Percentiles rank a stretch among this genome's conserved stretches.
These are phyloP conservation scores for Rhazya stricta DNA, from an alignment of 257 asterid species.

Conservation along the genomic window DNA sequence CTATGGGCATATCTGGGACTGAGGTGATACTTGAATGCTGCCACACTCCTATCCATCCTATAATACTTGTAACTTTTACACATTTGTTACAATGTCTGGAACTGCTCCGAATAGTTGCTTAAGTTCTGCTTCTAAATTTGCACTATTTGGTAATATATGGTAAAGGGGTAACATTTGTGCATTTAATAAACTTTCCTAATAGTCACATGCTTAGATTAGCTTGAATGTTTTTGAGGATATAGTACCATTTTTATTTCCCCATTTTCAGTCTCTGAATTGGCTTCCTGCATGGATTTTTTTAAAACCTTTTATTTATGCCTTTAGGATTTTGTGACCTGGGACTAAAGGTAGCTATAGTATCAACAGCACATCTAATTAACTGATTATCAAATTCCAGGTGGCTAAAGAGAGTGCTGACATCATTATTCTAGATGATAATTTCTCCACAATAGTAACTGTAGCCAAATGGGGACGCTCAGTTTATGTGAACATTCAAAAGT, in stretches of 20 bases:
- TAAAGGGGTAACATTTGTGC: not conserved
- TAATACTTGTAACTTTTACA: not conserved
- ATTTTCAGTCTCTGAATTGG: not conserved
- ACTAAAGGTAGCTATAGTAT: not conserved
- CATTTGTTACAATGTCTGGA: not conserved
- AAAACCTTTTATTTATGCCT: not conserved
- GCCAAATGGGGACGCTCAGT: conserved; percentile 99
- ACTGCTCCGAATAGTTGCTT: not conserved
- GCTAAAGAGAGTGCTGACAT: conserved; percentile 99
- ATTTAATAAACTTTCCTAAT: not conserved
- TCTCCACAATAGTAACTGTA: conserved; percentile 92
- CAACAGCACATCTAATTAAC: not conserved
- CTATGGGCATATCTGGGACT: conserved; percentile 94
- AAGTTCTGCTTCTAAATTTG: not conserved
- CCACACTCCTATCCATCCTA: conserved; percentile 3
- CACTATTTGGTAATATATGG: not conserved
- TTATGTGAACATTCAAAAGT: conserved; percentile 85
- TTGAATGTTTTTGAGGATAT: not conserved
- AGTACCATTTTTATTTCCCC: not conserved
- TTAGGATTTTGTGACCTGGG: not conserved
- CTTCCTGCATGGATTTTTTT: not conserved
- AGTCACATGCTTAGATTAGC: not conserved
- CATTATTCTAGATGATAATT: conserved; percentile 86
- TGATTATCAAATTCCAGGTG: conserved; percentile 43
- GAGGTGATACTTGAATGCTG: conserved; percentile 48